Base-by-base conservation (phyloP, 805 yeast species). In the Yamadazyma takamatsuzukensis region DNA sequence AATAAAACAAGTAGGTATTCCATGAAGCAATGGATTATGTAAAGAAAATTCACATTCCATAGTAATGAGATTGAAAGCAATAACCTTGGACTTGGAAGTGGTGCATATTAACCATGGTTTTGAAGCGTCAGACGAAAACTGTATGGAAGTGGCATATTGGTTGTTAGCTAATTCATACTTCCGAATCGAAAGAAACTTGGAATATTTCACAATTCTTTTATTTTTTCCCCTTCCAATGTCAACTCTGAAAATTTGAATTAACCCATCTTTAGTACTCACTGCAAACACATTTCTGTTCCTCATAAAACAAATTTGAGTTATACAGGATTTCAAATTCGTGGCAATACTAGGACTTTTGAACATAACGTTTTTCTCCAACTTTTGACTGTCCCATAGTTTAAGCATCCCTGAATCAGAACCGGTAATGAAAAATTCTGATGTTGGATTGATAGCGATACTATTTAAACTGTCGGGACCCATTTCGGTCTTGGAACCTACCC, bases 341-440 rank as follows among this genome's bases (percentile, higher is more conserved):
- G 73, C 59, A 6, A 74, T 41, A 6, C 65, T 54, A 0, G 86
- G 69, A 4, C 37, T 48, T 39, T 70, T 60, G 18, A 73, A 72
- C 7, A 72, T 60, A 3, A 78, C 74, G 25, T 81, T 83, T 34
- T 72, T 72, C 32, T 80, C 86, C 22, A 89, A 58, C 37, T 78
- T 74, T 7, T 61, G 47, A 1, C 80, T 56, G 49, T 86, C 94
- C 97, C 97, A 93, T 0, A 90, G 56, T 42, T 77, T 81, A 24
- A 93, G 48, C 2, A 61, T 50, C 0, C 97, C 96, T 18, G 72
- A 71, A 29, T 79, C 83, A 6, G 93, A 85, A 2, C 88, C 95
- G 2, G 93, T 79, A 2, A 87, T 61, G 41, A 90, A 78, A 42
- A 75, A 81, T 15, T 73, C 72, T 11, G 76, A 70, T 18, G 81